phyloP scores from a whole-genome alignment of 768 basidiomycete genomes.

The Kwoniella sp. region DNA sequence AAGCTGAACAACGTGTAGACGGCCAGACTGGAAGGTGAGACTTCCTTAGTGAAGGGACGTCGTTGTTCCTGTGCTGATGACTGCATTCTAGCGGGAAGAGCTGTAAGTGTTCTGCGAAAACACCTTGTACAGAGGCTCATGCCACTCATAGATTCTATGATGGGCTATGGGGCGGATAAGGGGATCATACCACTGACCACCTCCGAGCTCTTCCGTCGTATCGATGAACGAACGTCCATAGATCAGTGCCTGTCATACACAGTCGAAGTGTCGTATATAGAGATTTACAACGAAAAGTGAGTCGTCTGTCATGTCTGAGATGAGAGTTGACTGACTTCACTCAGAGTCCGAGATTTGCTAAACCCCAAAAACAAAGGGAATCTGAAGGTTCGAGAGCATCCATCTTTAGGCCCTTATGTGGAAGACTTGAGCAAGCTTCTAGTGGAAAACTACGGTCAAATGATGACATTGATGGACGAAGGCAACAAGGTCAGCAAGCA shows the following conservation, averaged over 20 bases:
- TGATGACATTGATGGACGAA: slow-evolving; percentile 99
- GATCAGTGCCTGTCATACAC: slow-evolving; percentile 74
- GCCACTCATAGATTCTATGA: slow-evolving; percentile 54
- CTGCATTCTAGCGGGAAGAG: slow-evolving; percentile 36
- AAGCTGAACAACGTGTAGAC: slow-evolving; percentile 24
- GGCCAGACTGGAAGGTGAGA: slow-evolving; percentile 47
- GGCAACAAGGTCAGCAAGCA: slow-evolving; percentile 72
- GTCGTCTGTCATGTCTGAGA: background rate
- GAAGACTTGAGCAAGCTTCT: slow-evolving; percentile 92
- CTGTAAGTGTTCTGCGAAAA: no score
- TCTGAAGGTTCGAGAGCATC: slow-evolving; percentile 94
- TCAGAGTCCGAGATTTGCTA: slow-evolving; percentile 89
- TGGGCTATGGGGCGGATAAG: slow-evolving; percentile 78
- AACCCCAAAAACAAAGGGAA: slow-evolving; percentile 97
- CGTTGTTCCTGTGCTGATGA: slow-evolving; percentile 14
- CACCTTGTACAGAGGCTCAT: no score
- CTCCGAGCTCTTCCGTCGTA: slow-evolving; percentile 81
- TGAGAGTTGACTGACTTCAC: background rate
- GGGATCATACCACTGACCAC: slow-evolving; percentile 97
- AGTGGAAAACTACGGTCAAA: slow-evolving; percentile 86
- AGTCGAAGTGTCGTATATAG: slow-evolving; percentile 98
- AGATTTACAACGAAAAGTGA: slow-evolving; percentile 54
- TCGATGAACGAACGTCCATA: slow-evolving; percentile 59
- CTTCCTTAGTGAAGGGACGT: no score
- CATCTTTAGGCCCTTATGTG: slow-evolving; percentile 82